Evolutionary conservation across 371 early-diverging fungal genomes (phyloP).

Genomic region (Nematocida ironsii): DNA sequence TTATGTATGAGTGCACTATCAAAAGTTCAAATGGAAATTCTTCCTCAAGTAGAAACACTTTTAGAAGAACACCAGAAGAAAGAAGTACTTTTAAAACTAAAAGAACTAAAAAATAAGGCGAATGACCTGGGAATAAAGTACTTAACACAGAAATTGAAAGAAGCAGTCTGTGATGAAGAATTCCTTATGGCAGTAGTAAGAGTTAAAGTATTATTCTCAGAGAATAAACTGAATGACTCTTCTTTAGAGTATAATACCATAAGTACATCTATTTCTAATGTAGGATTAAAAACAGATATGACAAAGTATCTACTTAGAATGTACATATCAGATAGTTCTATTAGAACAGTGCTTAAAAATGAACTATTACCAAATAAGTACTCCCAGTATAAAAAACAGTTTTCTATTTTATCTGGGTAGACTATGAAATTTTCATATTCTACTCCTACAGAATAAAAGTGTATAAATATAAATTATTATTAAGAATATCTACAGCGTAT

Average conservation of each 20-base stretch:
- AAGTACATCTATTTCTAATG: background rate
- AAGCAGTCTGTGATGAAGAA: conserved; percentile 29
- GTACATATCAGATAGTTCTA: background rate
- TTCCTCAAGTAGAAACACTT: conserved; percentile 3
- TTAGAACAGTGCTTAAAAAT: background rate
- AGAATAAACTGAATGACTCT: background rate
- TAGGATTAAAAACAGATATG: conserved; percentile 3
- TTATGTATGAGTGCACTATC: background rate
- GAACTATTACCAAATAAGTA: background rate
- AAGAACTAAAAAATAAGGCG: background rate
- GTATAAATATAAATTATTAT: no score
- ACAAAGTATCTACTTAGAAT: background rate
- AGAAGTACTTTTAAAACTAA: background rate
- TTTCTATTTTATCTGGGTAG: background rate
- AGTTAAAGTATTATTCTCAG: conserved; percentile 21
- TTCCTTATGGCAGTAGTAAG: conserved; percentile 43
- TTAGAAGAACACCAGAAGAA: background rate
- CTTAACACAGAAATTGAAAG: background rate
- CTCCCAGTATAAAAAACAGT: conserved; percentile 15
- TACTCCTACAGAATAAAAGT: background rate
- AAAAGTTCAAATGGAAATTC: background rate
- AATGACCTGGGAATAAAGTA: background rate
- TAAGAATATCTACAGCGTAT: no score
- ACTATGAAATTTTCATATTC: background rate
- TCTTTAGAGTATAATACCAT: background rate